Percentiles rank a stretch among this genome's conserved stretches.
Evolutionary conservation across 1,284 basidiomycete species (phyloP).

Genomic region (Phylloporus gajari): DNA sequence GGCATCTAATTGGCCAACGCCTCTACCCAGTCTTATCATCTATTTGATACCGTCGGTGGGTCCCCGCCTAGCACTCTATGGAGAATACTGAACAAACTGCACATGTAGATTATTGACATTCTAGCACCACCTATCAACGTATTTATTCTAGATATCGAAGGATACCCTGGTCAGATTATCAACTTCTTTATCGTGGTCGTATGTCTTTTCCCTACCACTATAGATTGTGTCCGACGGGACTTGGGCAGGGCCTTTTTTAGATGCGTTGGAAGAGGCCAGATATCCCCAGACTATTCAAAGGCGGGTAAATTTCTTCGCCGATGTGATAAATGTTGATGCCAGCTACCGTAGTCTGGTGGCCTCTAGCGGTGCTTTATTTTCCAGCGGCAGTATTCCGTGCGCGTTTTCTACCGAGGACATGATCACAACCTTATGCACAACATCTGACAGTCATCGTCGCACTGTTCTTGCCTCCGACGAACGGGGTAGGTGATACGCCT

Average conservation of each 20-base stretch:
- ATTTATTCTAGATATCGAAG: slow-evolving; percentile 67
- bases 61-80: not conserved
- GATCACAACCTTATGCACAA: not conserved
- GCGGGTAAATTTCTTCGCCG: slow-evolving; percentile 30
- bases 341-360: slow-evolving; percentile 60
- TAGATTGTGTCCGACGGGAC: not conserved
- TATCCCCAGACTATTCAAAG: slow-evolving; percentile 63
- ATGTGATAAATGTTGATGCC: not conserved
- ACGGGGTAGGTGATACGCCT: slow-evolving; percentile 66
- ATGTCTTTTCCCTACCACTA: slow-evolving; percentile 4
- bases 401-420: slow-evolving; percentile 16
- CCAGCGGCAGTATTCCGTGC: slow-evolving; percentile 62
- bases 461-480: slow-evolving; percentile 35
- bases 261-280: slow-evolving; percentile 62
- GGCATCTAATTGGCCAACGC: slow-evolving; percentile 55
- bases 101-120: slow-evolving; percentile 59
- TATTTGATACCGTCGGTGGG: slow-evolving; percentile 48
- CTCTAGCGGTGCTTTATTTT: slow-evolving; percentile 66
- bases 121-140: slow-evolving; percentile 57
- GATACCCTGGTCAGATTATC: slow-evolving; percentile 67
- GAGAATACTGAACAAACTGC: not conserved
- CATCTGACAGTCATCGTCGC: slow-evolving; percentile 28
- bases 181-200: slow-evolving; percentile 66
- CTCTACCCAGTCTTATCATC: slow-evolving; percentile 51
- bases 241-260: slow-evolving; percentile 63